Conservation (phyloP, 2,329 filamentous ascomycete species). For the Neoscytalidium dimidiatum region DNA sequence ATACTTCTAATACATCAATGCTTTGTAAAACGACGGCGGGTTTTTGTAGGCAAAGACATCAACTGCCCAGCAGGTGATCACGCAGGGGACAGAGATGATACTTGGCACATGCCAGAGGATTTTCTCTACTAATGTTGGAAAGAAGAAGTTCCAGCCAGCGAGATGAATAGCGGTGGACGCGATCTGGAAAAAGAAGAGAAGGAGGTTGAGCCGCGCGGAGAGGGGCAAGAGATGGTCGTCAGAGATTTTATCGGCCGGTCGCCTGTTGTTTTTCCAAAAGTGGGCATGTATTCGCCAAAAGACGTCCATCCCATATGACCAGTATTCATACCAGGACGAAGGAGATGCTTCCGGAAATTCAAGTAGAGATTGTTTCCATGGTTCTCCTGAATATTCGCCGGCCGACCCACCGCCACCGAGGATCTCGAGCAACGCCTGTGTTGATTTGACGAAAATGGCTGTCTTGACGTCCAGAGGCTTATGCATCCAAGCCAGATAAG, state of each 20-base stretch:
- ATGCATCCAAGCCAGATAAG: conserved; percentile 30
- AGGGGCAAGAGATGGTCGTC: background rate
- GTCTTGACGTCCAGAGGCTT: conserved; percentile 32
- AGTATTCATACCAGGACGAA: background rate
- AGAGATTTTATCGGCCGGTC: background rate
- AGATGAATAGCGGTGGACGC: background rate
- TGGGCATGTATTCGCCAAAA: background rate
- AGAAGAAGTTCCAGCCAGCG: background rate
- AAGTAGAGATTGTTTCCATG: conserved; percentile 35
- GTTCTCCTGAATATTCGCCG: conserved; percentile 17
- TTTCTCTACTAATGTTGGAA: background rate
- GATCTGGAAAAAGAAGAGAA: background rate
- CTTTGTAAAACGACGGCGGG: background rate
- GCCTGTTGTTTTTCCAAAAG: background rate
- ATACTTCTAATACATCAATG: too few relatives aligned
- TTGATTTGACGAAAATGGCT: conserved; percentile 22
- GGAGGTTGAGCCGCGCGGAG: background rate
- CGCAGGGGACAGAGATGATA: background rate
- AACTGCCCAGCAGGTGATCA: background rate
- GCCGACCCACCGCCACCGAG: conserved; percentile 21
- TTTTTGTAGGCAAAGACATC: background rate
- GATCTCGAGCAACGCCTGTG: conserved; percentile 25
- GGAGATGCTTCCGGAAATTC: conserved; percentile 30
- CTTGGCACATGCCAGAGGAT: background rate
- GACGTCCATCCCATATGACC: background rate